Evolutionary conservation across 371 early-diverging fungal species (phyloP), one percentile per base, ranked within the genome.

Genomic region (Syncephalastrum monosporum): DNA sequence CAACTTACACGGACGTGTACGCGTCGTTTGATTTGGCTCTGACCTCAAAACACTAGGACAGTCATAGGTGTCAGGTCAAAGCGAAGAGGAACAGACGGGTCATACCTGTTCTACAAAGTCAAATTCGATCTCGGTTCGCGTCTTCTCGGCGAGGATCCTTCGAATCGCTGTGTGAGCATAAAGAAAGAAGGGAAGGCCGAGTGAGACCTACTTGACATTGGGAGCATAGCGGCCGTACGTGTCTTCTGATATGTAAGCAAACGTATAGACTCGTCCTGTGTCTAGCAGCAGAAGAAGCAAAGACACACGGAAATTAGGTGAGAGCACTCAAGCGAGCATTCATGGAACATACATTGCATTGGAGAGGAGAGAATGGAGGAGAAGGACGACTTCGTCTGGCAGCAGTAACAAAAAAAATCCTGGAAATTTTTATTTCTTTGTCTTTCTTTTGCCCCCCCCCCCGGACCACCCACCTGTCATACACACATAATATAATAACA

Each of bases 21-120:
- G 55, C 60, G 15, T 54, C 10, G 5, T 53, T 48, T 16, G 60
- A 59, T 1, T 29, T 33, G n/a, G 57, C 69, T 23, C 52, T 57
- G 15, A 73, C 61, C 23, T 61, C 50, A 25, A 73, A 69, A 38
- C 29, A 67, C 73, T 73, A 46, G 10, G 38, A 33, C 38, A 33
- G 8, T 27, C 10, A 33, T 21, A 2, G 38, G 38, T 33, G 38
- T 33, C 38, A 33, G 2, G 38, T 33, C 38, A 33, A 33, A 10
- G 8, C 3, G 27, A 0, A 0, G 7, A 27, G 27, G 1, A 27
- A 27, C 10, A 10, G 10, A 24, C 8, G 13, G 12, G 25, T 13
- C 47, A 53, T 68, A 72, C 72, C 55, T 59, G 60, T 10, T 60
- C 55, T n/a, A 53, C 21, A 33, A 52, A 52, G 19, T 59, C 50